A percentile compares a stretch with the other conserved stretches of the same genome.
phyloP scores from a whole-genome alignment of 805 yeast genomes.

The Vanderwaltozyma tropicalis region DNA sequence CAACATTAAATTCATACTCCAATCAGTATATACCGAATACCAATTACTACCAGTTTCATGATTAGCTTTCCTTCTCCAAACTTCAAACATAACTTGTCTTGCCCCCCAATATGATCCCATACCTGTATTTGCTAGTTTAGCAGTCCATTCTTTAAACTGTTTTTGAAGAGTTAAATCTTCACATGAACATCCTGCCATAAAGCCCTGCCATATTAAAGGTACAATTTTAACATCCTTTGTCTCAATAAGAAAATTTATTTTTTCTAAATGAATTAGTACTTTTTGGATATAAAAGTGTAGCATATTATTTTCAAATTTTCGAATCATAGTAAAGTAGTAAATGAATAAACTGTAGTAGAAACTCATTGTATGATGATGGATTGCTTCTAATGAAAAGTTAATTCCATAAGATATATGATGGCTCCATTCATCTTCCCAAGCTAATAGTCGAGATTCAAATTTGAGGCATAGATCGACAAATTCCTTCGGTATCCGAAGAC shows the following conservation, averaged over 20 bases:
- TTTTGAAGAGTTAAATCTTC: slow-evolving; percentile 45
- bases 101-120: slow-evolving; percentile 83
- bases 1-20: slow-evolving; percentile 80
- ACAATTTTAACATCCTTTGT: slow-evolving; percentile 43
- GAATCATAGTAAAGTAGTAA: slow-evolving; percentile 58
- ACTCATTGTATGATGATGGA: slow-evolving; percentile 71
- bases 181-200: slow-evolving; percentile 78
- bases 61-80: slow-evolving; percentile 64
- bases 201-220: slow-evolving; percentile 84
- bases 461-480: slow-evolving; percentile 20
- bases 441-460: slow-evolving; percentile 41
- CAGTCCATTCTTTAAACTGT: slow-evolving; percentile 60
- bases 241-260: slow-evolving; percentile 47
- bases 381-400: slow-evolving; percentile 44
- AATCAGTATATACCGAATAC: slow-evolving; percentile 69
- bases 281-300: slow-evolving; percentile 53
- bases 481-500: slow-evolving; percentile 15
- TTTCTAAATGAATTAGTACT: slow-evolving; percentile 54
- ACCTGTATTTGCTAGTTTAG: slow-evolving; percentile 40
- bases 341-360: slow-evolving; percentile 64
- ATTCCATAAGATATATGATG: not conserved
- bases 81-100: slow-evolving; percentile 74
- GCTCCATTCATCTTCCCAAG: slow-evolving; percentile 74
- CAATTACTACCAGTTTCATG: slow-evolving; percentile 55
- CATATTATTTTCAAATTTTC: slow-evolving; percentile 41